phyloP scores from a whole-genome alignment of 345 rosid species.

The Sonneratia alba region DNA sequence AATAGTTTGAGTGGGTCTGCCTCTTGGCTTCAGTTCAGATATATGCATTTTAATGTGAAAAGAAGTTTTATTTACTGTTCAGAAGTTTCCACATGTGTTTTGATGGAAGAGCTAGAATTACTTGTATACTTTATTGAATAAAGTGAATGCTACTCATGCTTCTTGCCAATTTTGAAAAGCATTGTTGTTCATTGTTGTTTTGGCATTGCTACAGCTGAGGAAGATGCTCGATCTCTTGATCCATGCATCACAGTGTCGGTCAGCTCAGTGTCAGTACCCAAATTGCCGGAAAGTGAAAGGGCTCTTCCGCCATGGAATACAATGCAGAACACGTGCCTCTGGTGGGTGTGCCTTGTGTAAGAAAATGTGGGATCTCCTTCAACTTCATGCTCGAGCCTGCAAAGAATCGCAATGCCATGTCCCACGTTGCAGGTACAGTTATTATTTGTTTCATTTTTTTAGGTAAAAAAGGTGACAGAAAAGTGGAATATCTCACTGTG shows the following conservation, averaged over 20 bases:
- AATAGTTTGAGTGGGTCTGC: too few species aligned
- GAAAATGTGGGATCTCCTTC: conserved; percentile 97
- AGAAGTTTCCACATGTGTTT: too few species aligned
- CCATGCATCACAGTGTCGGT: conserved; percentile 90
- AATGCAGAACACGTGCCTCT: conserved; percentile 78
- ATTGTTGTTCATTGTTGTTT: neutral
- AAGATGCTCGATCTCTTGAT: conserved; percentile 98
- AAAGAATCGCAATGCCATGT: conserved; percentile 88
- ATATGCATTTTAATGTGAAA: too few species aligned
- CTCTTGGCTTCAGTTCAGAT: too few species aligned
- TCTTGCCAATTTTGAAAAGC: neutral
- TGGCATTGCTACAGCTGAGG: conserved; percentile 58
- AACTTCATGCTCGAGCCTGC: conserved; percentile 97
- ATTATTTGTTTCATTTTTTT: conserved; percentile 8
- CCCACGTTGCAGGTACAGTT: conserved; percentile 84
- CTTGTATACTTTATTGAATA: too few species aligned
- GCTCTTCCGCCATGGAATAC: conserved; percentile 85
- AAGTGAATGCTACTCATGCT: neutral
- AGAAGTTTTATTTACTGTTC: too few species aligned
- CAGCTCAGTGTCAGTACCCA: conserved; percentile 75
- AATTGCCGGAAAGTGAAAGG: conserved; percentile 96
- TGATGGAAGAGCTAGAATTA: too few species aligned
- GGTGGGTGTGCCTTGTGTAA: conserved; percentile 92
- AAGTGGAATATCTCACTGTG: neutral
- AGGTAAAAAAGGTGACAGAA: neutral